Evolutionary conservation across 1,284 basidiomycete genomes (phyloP), one percentile per base, ranked within the genome.

Genomic region (Lentinus polychrous): DNA sequence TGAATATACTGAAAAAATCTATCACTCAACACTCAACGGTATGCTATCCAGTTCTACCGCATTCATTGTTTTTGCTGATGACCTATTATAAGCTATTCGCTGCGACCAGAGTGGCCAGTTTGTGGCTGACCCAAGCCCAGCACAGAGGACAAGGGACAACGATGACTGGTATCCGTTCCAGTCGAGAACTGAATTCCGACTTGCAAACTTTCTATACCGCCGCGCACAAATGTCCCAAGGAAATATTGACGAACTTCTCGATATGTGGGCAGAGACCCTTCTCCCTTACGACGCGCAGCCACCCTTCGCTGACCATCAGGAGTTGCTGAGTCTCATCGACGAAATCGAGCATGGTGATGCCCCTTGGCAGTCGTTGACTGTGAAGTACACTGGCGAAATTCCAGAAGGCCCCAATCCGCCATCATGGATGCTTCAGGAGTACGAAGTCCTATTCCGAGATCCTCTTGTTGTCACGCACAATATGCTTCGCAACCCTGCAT

Each of bases 171-270:
- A 20, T 22, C 50, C 50, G 4, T 54, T 47, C 27, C 2, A 38
- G 2, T 23, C 27, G n/a, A 40, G 40, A 3, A 17, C 43, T 14
- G 43, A 52, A 24, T 54, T 54, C 22, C 41, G 48, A 20, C 17
- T 40, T 24, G 48, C 47, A 1, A 52, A 51, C 0, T 46, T 51
- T n/a, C 43, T 53, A 3, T 53, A 23, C 46, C 43, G 40, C 15
- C 12, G 41, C 4, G 40, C 33, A 12, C 33, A 53, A 31, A 54
- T 54, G 52, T 54, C 52, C 5, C 31, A 24, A 7, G 49, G 42
- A 0, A 47, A 62, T 3, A 60, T 68, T 4, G 44, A 62, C 36
- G 47, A 52, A 1, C 52, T 68, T 0, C 42, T 65, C 2, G 52
- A 64, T 8, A 51, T 66, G 1, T 63, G 63, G 56, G 57, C 59